These are phyloP conservation scores for Ormosia emarginata DNA, from an alignment of 306 rosid genomes.

Conservation along the genomic window DNA sequence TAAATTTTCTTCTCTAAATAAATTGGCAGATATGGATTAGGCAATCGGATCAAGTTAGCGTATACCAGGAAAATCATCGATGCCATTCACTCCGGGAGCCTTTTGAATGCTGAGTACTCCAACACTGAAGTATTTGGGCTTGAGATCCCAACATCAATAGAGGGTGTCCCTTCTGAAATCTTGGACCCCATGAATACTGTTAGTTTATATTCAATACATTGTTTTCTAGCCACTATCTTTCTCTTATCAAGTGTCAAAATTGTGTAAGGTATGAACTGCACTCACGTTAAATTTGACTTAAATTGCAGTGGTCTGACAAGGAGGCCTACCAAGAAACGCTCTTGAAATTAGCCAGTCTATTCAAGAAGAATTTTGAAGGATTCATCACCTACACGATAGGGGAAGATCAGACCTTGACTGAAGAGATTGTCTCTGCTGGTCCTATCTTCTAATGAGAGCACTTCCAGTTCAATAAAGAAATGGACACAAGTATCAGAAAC, in stretches of 20 bases:
- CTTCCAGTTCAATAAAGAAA: background rate
- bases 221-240: background rate
- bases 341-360: constrained; percentile 51
- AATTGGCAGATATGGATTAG: constrained; percentile 57
- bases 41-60: constrained; percentile 64
- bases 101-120: constrained; percentile 40
- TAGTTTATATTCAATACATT: constrained; percentile 14
- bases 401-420: constrained; percentile 51
- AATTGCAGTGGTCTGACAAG: constrained; percentile 72
- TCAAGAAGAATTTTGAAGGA: constrained; percentile 70
- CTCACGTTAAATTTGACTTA: background rate
- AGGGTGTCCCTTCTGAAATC: constrained; percentile 75
- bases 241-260: background rate
- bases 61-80: constrained; percentile 74
- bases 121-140: constrained; percentile 75
- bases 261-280: background rate
- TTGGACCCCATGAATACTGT: constrained; percentile 70
- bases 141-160: constrained; percentile 62
- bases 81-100: constrained; percentile 66
- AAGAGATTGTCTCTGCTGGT: constrained; percentile 68
- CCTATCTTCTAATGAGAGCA: constrained; percentile 47
- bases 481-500: background rate
- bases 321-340: constrained; percentile 49
- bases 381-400: constrained; percentile 65
- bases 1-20: background rate